Evolutionary conservation across 192 early-diverging fungal species (phyloP).

Genomic region (Martensiomyces pterosporus): DNA sequence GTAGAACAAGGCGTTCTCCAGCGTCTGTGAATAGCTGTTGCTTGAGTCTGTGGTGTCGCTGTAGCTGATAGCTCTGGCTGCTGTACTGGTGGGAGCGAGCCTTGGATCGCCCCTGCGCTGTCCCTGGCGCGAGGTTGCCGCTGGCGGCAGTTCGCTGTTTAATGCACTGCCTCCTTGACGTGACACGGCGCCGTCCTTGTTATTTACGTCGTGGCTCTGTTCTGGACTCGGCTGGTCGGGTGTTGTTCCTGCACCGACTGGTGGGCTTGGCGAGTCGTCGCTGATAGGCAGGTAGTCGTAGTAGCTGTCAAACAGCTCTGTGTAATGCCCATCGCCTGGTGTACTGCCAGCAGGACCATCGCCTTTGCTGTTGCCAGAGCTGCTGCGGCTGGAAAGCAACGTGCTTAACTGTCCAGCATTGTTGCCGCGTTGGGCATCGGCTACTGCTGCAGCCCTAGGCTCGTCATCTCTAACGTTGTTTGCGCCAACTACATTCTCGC

Average conservation of each 20-base stretch:
- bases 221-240: no score
- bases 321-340: no score
- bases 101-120: no score
- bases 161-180: no score
- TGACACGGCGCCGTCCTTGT: no score
- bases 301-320: slow-evolving; percentile 32
- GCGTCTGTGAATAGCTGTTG: slow-evolving; percentile 44
- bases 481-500: neutral
- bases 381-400: no score
- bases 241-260: slow-evolving; percentile 3
- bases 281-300: slow-evolving; percentile 23
- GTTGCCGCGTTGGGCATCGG: slow-evolving; percentile 3
- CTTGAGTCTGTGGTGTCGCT: slow-evolving; percentile 2
- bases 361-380: slow-evolving; percentile 1
- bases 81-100: no score
- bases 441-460: neutral
- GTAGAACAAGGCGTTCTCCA: slow-evolving; percentile 48
- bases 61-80: no score
- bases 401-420: slow-evolving; percentile 3
- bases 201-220: no score
- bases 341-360: no score
- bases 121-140: no score
- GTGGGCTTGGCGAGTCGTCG: slow-evolving; percentile 15
- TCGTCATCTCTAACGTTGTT: neutral
- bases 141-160: no score